These are phyloP conservation scores for Neurospora cerealis DNA, from an alignment of 495 filamentous ascomycete genomes.

Conservation along the genomic window DNA sequence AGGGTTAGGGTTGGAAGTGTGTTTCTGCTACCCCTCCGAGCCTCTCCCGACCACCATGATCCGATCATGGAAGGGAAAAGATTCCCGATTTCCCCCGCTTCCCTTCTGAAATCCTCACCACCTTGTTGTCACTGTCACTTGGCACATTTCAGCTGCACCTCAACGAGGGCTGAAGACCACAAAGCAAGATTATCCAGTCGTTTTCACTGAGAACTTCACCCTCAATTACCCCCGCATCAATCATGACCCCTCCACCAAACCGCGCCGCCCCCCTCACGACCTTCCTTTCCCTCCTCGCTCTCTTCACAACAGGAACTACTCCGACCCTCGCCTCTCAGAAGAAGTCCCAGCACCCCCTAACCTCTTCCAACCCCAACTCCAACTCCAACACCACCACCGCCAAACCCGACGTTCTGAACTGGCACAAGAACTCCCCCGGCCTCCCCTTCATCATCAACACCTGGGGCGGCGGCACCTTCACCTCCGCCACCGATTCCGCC, in stretches of 20 bases:
- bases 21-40: background rate
- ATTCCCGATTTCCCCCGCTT: background rate
- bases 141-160: background rate
- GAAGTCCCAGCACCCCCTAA: background rate
- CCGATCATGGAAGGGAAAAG: background rate
- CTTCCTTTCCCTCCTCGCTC: background rate
- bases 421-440: slow-evolving; percentile 11
- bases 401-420: background rate
- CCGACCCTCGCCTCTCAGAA: background rate
- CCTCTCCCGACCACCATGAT: background rate
- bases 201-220: background rate
- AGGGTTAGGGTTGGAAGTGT: background rate
- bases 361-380: background rate
- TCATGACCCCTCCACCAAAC: background rate
- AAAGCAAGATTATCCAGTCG: background rate
- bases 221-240: background rate
- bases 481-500: slow-evolving; percentile 38
- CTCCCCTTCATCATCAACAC: slow-evolving; percentile 37
- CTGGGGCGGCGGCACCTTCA: slow-evolving; percentile 38
- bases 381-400: background rate
- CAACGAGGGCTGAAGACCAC: background rate
- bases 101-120: background rate
- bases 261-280: background rate
- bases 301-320: background rate
- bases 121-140: background rate